A percentile compares a stretch with the other conserved stretches of the same genome.
phyloP scores from a whole-genome alignment of 1,284 basidiomycete genomes.

The Vanrija sp. region DNA sequence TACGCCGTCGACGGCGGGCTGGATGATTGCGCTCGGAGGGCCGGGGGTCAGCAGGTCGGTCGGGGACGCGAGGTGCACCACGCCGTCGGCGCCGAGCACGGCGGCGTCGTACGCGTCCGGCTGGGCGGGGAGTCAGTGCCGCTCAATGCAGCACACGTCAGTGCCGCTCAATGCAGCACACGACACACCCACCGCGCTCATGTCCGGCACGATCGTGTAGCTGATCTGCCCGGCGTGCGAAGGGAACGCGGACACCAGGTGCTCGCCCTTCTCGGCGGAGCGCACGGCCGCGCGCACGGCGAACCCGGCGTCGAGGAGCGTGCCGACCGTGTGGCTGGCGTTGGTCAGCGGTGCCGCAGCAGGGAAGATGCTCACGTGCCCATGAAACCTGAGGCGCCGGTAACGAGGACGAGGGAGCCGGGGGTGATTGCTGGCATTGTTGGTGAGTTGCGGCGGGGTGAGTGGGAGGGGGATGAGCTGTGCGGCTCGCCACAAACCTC shows the following conservation, averaged over 20 bases:
- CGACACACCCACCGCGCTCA: conserved; percentile 50
- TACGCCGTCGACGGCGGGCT: conserved; percentile 44
- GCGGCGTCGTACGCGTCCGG: conserved; percentile 64
- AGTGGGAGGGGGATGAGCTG: no score
- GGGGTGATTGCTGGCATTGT: background rate
- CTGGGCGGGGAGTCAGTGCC: conserved; percentile 29
- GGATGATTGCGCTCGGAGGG: conserved; percentile 53
- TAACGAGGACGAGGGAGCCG: conserved; percentile 41
- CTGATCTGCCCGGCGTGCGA: conserved; percentile 47
- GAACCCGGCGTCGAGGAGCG: conserved; percentile 35
- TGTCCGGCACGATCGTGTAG: conserved; percentile 57
- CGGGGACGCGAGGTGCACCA: conserved; percentile 42
- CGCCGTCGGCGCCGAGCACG: conserved; percentile 61
- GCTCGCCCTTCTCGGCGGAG: conserved; percentile 54
- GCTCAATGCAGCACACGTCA: background rate
- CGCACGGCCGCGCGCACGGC: conserved; percentile 59
- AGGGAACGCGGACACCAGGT: conserved; percentile 53
- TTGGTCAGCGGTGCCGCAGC: conserved; percentile 34
- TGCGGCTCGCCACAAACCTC: no score
- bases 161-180: background rate
- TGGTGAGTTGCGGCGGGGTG: background rate
- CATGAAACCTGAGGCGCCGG: conserved; percentile 44
- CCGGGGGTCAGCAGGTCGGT: conserved; percentile 5
- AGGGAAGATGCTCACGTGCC: conserved; percentile 44
- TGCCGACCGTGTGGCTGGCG: conserved; percentile 24